These are phyloP conservation scores for Cyanidium caldarium DNA, from an alignment of 23 red algal species.

Conservation along the genomic window DNA sequence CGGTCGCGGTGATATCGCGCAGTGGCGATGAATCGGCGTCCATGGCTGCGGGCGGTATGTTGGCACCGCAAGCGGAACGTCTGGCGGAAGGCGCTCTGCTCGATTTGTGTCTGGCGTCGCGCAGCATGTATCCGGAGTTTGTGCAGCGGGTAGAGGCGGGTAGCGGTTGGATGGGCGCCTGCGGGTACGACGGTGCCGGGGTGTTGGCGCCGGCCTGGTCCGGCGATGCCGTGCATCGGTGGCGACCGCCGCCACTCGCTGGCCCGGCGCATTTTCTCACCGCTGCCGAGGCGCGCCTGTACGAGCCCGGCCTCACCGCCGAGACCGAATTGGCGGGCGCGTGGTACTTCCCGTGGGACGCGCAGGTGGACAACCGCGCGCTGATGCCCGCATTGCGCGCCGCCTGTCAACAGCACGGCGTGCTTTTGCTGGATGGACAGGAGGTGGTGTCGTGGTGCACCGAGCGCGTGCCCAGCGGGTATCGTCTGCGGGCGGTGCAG, in stretches of 20 bases:
- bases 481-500: constrained; percentile 13
- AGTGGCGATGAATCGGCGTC: constrained; percentile 21
- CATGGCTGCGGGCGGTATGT: constrained; percentile 83
- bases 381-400: constrained; percentile 27
- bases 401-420: constrained; percentile 54
- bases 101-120: constrained; percentile 18
- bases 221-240: constrained; percentile 6
- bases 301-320: constrained; percentile 44
- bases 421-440: constrained; percentile 22
- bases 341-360: constrained; percentile 34
- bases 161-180: constrained; percentile 1
- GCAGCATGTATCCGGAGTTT: constrained; percentile 37
- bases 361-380: constrained; percentile 53
- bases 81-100: constrained; percentile 23
- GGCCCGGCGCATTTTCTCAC: constrained; percentile 11
- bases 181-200: constrained; percentile 16
- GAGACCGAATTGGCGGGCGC: constrained; percentile 22
- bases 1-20: constrained; percentile 34
- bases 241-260: constrained; percentile 5
- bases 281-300: constrained; percentile 4
- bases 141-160: constrained; percentile 11
- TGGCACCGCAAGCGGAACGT: constrained; percentile 54
- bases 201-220: constrained; percentile 37
- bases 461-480: not conserved
- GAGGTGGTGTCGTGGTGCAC: not conserved